Base-by-base conservation (phyloP, 805 yeast species). In the Scheffersomyces amazonensis region DNA sequence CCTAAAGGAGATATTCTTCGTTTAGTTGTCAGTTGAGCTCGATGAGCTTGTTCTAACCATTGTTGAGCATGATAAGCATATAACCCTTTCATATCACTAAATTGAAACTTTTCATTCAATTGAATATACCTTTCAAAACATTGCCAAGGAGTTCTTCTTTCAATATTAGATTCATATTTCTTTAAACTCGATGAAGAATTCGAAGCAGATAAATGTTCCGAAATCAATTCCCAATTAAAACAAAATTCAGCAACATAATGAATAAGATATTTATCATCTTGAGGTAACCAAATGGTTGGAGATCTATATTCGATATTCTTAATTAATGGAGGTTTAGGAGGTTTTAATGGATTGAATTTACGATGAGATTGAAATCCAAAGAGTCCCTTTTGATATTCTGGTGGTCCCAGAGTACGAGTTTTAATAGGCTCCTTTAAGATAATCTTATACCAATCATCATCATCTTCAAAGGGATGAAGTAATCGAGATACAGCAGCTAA, bases 61-160 rank as follows among this genome's bases (percentile, higher is more conserved):
- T 80, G 80, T 56, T 87, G 91, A 0, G 97, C 96, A 44, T 73
- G 78, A 37, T 78, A 78, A 0, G 97, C 87, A 51, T 86, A 79
- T 15, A 83, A 76, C 0, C 98, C 99, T 53, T 85, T 81, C 80
- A 93, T 78, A 53, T 91, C 98, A 30, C 80, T 69, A 43, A 87
- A 78, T 47, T 87, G 95, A 52, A 89, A 91, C 41, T 83, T 81
- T 42, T 91, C 96, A 51, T 87, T 88, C 47, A 93, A 71, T 64
- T 91, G 98, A 43, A 90, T 83, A 69, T 91, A 93, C 48, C 99
- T 71, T 61, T 93, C 99, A 66, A 93, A 93, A 58, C 98, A 91
- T 58, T 91, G 98, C 99, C 99, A 93, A 0, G 99, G 95, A 0
- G 98, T 93, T 53, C 99, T 76, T 53, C 97, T 77, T 60, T 93